These are phyloP conservation scores for Fusarium verticillioides DNA, from an alignment of 2,329 filamentous ascomycete species.

Conservation along the genomic window DNA sequence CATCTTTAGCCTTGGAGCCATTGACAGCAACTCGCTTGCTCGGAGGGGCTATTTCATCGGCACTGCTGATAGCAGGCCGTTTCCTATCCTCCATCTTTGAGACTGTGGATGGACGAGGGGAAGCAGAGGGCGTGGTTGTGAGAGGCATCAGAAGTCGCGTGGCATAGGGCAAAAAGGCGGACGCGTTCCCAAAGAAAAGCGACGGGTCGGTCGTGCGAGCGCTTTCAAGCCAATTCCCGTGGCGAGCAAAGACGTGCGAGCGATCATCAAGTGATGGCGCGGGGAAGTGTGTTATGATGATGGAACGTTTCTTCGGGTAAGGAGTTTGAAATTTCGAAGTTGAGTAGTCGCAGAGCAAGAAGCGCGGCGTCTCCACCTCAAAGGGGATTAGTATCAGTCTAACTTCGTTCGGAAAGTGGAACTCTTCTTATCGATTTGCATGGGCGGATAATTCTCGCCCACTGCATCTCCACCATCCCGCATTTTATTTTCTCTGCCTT, in stretches of 20 bases:
- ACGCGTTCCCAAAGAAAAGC: conserved; percentile 49
- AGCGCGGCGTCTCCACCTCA: conserved; percentile 41
- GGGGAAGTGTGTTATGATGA: conserved; percentile 48
- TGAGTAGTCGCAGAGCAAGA: conserved; percentile 54
- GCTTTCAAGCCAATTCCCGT: conserved; percentile 51
- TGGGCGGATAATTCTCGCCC: conserved; percentile 50
- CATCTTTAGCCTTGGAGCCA: conserved; percentile 71
- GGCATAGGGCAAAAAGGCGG: conserved; percentile 53
- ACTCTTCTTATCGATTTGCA: conserved; percentile 48
- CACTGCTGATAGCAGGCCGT: conserved; percentile 83
- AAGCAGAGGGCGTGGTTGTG: conserved; percentile 77
- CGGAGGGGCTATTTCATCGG: conserved; percentile 86
- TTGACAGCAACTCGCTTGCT: conserved; percentile 93
- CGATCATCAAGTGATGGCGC: conserved; percentile 51
- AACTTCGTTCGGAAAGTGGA: conserved; percentile 43
- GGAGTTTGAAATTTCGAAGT: conserved; percentile 60
- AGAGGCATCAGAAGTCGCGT: conserved; percentile 81
- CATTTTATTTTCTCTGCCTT: conserved; percentile 48
- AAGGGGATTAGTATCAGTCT: conserved; percentile 48
- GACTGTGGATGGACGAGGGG: conserved; percentile 81
- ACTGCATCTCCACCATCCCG: conserved; percentile 41
- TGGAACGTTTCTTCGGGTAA: conserved; percentile 50
- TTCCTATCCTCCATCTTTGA: conserved; percentile 99
- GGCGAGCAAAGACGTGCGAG: conserved; percentile 47
- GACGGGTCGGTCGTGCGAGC: conserved; percentile 44